These are phyloP conservation scores for Populus deltoides DNA, from an alignment of 345 rosid species.

Conservation along the genomic window DNA sequence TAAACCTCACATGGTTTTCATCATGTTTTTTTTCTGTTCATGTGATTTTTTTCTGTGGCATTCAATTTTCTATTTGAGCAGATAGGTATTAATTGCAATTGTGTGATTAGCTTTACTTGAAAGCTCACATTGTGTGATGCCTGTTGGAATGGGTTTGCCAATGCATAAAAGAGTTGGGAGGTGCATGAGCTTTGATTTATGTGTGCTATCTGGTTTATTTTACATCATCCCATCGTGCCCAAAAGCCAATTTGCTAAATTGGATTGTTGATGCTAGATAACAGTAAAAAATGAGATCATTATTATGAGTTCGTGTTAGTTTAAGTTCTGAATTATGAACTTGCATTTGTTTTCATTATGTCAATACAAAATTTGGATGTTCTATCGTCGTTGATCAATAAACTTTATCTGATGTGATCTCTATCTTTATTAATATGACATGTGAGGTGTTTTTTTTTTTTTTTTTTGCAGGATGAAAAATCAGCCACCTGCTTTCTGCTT, in stretches of 20 bases:
- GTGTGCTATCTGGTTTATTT: no score
- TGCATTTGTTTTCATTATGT: not conserved
- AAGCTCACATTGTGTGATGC: no score
- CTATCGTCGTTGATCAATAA: not conserved
- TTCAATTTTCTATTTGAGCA: no score
- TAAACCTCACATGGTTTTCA: no score
- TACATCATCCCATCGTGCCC: no score
- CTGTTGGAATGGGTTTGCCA: no score
- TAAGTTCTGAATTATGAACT: not conserved
- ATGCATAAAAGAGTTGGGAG: no score
- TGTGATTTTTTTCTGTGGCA: no score
- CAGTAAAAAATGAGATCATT: not conserved
- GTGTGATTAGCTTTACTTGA: no score
- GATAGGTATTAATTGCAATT: no score
- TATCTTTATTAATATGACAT: slow-evolving; percentile 2
- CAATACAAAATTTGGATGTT: not conserved
- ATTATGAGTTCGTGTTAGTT: not conserved
- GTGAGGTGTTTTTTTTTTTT: slow-evolving; percentile 16
- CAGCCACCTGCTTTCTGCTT: slow-evolving; percentile 79
- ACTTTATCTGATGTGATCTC: not conserved
- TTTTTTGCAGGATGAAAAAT: slow-evolving; percentile 75
- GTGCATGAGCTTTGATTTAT: no score
- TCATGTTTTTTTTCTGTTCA: no score
- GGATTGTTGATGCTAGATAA: not conserved
- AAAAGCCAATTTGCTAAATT: not conserved